Conservation (phyloP, 164 flowering plant genomes). For the Liquidambar formosana region DNA sequence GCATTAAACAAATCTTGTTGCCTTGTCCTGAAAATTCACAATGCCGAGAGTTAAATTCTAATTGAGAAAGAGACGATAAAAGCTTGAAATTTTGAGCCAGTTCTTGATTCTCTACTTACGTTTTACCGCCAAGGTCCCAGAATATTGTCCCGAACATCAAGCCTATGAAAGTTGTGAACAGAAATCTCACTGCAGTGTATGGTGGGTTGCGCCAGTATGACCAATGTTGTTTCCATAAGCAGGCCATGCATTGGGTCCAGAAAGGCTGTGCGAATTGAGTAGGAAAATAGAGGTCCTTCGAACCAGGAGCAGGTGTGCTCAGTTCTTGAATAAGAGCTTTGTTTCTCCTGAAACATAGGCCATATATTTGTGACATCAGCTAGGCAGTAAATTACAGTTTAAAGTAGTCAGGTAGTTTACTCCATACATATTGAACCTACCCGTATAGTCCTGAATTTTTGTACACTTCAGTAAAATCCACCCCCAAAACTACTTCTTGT, state of each 20-base stretch:
- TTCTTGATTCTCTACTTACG: slow-evolving; percentile 18
- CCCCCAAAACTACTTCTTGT: slow-evolving; percentile 31
- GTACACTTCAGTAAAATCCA: slow-evolving; percentile 35
- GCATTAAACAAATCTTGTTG: slow-evolving; percentile 44
- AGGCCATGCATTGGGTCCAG: slow-evolving; percentile 39
- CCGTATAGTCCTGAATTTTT: slow-evolving; percentile 35
- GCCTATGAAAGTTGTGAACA: slow-evolving; percentile 33
- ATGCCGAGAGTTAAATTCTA: not conserved
- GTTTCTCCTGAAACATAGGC: slow-evolving; percentile 41
- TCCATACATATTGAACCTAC: slow-evolving; percentile 18
- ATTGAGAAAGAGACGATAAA: not conserved
- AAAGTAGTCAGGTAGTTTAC: no score
- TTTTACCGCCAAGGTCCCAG: slow-evolving; percentile 42
- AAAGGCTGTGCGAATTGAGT: slow-evolving; percentile 36
- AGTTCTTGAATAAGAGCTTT: slow-evolving; percentile 37
- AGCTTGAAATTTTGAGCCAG: not conserved
- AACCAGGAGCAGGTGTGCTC: slow-evolving; percentile 34
- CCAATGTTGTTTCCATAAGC: slow-evolving; percentile 44
- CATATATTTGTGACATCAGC: not conserved
- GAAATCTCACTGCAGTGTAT: slow-evolving; percentile 39
- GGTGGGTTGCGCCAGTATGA: slow-evolving; percentile 55
- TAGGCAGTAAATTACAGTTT: no score
- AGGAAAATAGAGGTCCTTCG: slow-evolving; percentile 39
- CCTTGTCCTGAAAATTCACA: slow-evolving; percentile 23
- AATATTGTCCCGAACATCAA: slow-evolving; percentile 43